Conservation (phyloP, 2,329 filamentous ascomycete species). For the Bipolaris victoriae region DNA sequence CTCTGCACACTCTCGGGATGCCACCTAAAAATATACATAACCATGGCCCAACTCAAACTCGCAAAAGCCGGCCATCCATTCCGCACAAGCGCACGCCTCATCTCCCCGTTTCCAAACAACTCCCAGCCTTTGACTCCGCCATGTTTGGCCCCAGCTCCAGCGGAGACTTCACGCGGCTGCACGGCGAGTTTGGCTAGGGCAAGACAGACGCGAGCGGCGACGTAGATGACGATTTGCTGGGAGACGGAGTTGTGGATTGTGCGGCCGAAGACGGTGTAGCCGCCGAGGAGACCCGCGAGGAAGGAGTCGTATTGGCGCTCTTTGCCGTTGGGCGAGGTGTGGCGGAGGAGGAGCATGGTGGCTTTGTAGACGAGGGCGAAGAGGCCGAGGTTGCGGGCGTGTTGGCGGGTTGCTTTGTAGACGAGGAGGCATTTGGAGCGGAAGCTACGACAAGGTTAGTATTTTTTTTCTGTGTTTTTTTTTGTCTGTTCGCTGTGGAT, state of each 20-base stretch:
- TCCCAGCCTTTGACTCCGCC: conserved; percentile 44
- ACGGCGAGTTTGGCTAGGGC: conserved; percentile 84
- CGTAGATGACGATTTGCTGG: conserved; percentile 98
- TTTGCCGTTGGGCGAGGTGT: conserved; percentile 57
- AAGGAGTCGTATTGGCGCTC: conserved; percentile 81
- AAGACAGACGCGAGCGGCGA: conserved; percentile 89
- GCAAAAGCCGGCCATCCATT: conserved; percentile 95
- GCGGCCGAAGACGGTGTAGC: conserved; percentile 91
- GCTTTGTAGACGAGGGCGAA: conserved; percentile 93
- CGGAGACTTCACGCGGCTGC: conserved; percentile 56
- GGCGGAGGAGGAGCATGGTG: conserved; percentile 75
- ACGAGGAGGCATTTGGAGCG: conserved; percentile 80
- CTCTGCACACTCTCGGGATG: conserved; percentile 90
- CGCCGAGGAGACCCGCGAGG: conserved; percentile 83
- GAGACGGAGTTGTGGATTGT: conserved; percentile 79
- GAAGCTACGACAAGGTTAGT: conserved; percentile 53
- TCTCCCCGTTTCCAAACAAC: conserved; percentile 44
- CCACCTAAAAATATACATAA: conserved; percentile 95
- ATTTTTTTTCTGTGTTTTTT: too few relatives aligned
- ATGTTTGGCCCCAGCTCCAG: conserved; percentile 28
- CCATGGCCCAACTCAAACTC: conserved; percentile 84
- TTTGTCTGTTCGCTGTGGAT: background rate
- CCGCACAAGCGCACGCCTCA: conserved; percentile 50
- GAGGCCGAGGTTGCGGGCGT: conserved; percentile 88
- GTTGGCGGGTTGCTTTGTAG: conserved; percentile 83